phyloP scores from a whole-genome alignment of 768 basidiomycete species.

The Fomitopsis pulvina region DNA sequence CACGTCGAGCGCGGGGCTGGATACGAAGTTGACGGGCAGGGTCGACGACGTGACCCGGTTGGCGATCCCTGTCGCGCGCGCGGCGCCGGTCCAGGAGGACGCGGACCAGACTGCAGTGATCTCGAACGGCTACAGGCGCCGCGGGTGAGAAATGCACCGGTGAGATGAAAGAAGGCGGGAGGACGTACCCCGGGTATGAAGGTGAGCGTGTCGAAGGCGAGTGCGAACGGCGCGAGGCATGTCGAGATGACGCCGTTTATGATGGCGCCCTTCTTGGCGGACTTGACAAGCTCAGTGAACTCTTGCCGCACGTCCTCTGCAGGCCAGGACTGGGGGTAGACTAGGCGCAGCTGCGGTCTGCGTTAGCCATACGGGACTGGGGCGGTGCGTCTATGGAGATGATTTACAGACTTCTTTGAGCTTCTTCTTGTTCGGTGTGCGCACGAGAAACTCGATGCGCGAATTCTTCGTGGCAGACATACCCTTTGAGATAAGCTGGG shows the following conservation, averaged over 20 bases:
- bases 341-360: neutral
- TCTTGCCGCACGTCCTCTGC: constrained; percentile 1
- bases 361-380: neutral
- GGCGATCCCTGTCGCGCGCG: constrained; percentile 3
- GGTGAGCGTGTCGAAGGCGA: constrained; percentile 2
- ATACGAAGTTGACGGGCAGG: neutral
- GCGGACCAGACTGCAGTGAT: constrained; percentile 4
- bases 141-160: neutral
- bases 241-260: constrained; percentile 3
- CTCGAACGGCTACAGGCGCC: neutral
- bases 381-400: neutral
- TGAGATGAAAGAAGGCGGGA: neutral
- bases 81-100: constrained; percentile 5
- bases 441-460: constrained; percentile 3
- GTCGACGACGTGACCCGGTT: constrained; percentile 3
- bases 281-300: constrained; percentile 1
- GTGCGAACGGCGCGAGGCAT: constrained; percentile 2
- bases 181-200: constrained; percentile 2
- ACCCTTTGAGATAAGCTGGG: constrained; percentile 1
- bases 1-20: neutral
- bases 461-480: constrained; percentile 3
- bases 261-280: constrained; percentile 6
- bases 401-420: neutral
- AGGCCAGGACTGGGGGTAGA: constrained; percentile 1
- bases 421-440: constrained; percentile 5